A percentile compares a stretch with the other conserved stretches of the same genome.
Conservation (phyloP, 768 basidiomycete genomes). For the Erythrobasidium yunnanense region DNA sequence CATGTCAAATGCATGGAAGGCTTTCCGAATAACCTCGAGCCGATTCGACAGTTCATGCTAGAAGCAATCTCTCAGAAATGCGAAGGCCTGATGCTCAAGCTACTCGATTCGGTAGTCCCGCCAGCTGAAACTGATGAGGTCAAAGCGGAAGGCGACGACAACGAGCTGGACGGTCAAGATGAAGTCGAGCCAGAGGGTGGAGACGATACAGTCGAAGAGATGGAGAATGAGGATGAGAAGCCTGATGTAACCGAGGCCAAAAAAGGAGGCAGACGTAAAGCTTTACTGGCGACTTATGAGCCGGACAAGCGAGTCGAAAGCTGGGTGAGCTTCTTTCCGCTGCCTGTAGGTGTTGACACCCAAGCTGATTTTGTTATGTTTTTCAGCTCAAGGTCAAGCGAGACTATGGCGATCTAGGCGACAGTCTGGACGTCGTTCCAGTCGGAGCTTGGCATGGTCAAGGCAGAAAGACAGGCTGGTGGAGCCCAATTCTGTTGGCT, state of each 20-base stretch:
- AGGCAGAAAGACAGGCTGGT: slow-evolving; percentile 81
- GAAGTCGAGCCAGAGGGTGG: slow-evolving; percentile 31
- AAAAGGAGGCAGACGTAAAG: slow-evolving; percentile 49
- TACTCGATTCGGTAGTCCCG: slow-evolving; percentile 51
- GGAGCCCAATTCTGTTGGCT: slow-evolving; percentile 76
- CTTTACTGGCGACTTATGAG: slow-evolving; percentile 75
- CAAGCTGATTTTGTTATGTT: neutral
- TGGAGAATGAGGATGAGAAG: slow-evolving; percentile 38
- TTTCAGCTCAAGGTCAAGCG: slow-evolving; percentile 65
- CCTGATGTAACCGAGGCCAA: neutral
- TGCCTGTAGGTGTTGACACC: neutral
- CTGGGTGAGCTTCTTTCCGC: slow-evolving; percentile 55
- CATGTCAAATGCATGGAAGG: slow-evolving; percentile 64
- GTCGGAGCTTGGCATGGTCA: slow-evolving; percentile 73
- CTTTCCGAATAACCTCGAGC: slow-evolving; percentile 50
- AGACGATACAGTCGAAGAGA: slow-evolving; percentile 29
- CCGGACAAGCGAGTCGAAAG: slow-evolving; percentile 74
- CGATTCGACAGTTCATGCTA: slow-evolving; percentile 64
- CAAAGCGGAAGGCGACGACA: slow-evolving; percentile 41
- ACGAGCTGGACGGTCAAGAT: slow-evolving; percentile 41
- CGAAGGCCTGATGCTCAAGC: slow-evolving; percentile 93
- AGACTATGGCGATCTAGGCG: slow-evolving; percentile 52
- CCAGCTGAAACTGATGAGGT: slow-evolving; percentile 38
- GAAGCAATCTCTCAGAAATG: slow-evolving; percentile 56
- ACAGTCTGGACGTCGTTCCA: slow-evolving; percentile 45